Base-by-base conservation (phyloP, 108 stramenopile species). In the Thalassiosira profunda region DNA sequence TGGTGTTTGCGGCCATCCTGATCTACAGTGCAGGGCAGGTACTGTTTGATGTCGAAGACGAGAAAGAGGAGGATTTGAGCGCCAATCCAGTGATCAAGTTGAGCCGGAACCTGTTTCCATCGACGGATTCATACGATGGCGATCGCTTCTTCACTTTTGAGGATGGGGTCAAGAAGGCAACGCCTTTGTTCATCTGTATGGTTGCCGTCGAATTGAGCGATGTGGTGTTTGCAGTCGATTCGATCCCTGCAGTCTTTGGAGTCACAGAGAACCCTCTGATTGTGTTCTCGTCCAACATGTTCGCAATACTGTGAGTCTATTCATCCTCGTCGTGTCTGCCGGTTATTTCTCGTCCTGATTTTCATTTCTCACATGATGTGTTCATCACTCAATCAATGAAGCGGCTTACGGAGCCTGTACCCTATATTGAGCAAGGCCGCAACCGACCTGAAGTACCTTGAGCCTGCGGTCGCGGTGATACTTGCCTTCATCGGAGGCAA, bases 251-350 rank as follows among this genome's bases (percentile, higher is more conserved):
- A 21, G 96, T 96, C 7, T 94, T 97, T 71, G 98, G 96, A 38
- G 95, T 98, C 1, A 94, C 95, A n/a, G 40, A 87, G 93, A 93
- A 97, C 76, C 98, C 98, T 14, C 51, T 97, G 42, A 80, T 98
- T 6, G 94, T 98, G 5, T 97, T 96, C 66, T 84, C 93, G 0
- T 96, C 95, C 46, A 98, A 98, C 68, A 90, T 98, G 72, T 98
- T 97, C 72, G 98, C 98, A 24, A 98, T 98, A 51, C 85, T 94
- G 86, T n/a, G n/a, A n/a, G n/a, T n/a, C n/a, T n/a, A n/a, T n/a
- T n/a, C n/a, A n/a, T n/a, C n/a, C n/a, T n/a, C n/a, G n/a, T n/a
- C n/a, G n/a, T n/a, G n/a, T n/a, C n/a, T n/a, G n/a, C n/a, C n/a
- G n/a, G n/a, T n/a, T n/a, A n/a, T n/a, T n/a, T n/a, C n/a, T n/a